phyloP scores from a whole-genome alignment of 176 grass and related monocot species.

The Carex scoparia region DNA sequence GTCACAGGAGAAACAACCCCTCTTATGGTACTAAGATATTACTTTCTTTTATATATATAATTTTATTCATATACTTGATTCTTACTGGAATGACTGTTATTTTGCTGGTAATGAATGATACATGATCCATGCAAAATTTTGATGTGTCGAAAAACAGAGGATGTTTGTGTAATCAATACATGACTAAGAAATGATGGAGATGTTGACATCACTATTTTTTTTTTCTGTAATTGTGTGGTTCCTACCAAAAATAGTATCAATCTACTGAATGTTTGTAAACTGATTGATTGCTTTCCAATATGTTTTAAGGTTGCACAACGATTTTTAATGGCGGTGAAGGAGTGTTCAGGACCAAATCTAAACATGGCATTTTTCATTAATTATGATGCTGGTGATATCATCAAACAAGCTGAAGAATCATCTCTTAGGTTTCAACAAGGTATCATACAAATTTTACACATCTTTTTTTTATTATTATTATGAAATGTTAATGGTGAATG shows the following conservation, averaged over 20 bases:
- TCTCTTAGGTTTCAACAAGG: conserved; percentile 58
- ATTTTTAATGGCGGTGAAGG: conserved; percentile 56
- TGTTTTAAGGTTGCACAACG: conserved; percentile 48
- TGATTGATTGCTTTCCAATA: not conserved
- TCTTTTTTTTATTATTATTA: not conserved
- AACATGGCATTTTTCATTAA: conserved; percentile 85
- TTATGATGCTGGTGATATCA: conserved; percentile 44
- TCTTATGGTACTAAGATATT: conserved; percentile 34
- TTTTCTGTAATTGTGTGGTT: not conserved
- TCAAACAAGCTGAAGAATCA: conserved; percentile 60
- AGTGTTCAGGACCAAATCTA: conserved; percentile 32
- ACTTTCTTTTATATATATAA: not conserved
- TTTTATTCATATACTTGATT: not conserved
- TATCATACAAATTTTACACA: conserved; percentile 11
- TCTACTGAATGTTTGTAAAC: not conserved
- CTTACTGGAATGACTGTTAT: not conserved
- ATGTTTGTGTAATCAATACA: not conserved
- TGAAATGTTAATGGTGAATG: not conserved
- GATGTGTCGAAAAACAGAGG: not conserved
- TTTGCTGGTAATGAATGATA: not conserved
- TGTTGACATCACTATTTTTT: not conserved
- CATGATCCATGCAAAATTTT: conserved; percentile 1
- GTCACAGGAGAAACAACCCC: conserved; percentile 54
- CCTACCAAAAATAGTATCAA: not conserved
- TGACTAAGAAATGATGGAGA: not conserved